Conservation (phyloP, 495 filamentous ascomycete genomes). For the Amphirosellinia nigrospora region DNA sequence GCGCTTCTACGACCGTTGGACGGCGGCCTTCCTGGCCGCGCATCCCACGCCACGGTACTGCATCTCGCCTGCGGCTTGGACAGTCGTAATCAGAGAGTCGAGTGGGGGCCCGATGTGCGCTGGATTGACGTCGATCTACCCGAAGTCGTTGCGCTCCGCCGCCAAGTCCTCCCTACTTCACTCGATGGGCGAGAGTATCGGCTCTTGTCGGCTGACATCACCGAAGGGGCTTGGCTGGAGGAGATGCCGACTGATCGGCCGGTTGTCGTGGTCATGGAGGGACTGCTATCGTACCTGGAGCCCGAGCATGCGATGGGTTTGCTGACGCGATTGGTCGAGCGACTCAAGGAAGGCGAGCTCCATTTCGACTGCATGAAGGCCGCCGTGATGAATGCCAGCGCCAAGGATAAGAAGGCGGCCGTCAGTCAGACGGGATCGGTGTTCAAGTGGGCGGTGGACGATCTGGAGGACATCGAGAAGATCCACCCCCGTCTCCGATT, state of each 20-base stretch:
- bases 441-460: slow-evolving; percentile 24
- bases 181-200: slow-evolving; percentile 23
- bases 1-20: slow-evolving; percentile 25
- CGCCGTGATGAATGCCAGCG: background rate
- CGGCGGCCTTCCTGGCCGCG: slow-evolving; percentile 10
- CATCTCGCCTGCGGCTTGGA: slow-evolving; percentile 26
- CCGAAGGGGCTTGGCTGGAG: slow-evolving; percentile 21
- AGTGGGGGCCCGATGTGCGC: slow-evolving; percentile 7
- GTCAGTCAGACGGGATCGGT: slow-evolving; percentile 10
- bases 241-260: slow-evolving; percentile 8
- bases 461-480: slow-evolving; percentile 21
- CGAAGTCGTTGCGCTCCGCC: slow-evolving; percentile 25
- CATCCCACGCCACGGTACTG: slow-evolving; percentile 23
- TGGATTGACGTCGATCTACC: slow-evolving; percentile 30
- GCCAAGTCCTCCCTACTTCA: slow-evolving; percentile 16
- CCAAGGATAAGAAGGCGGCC: slow-evolving; percentile 2
- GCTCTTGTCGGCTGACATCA: slow-evolving; percentile 17
- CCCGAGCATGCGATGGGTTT: slow-evolving; percentile 10
- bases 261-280: slow-evolving; percentile 26
- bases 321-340: slow-evolving; percentile 12
- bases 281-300: slow-evolving; percentile 23
- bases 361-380: slow-evolving; percentile 22
- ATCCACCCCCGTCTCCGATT: slow-evolving; percentile 10
- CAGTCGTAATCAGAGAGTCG: slow-evolving; percentile 26
- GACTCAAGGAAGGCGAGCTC: slow-evolving; percentile 21